Percentiles rank a stretch among this genome's conserved stretches.
Conservation (phyloP, 495 filamentous ascomycete species). For the Acidiella bohemica region DNA sequence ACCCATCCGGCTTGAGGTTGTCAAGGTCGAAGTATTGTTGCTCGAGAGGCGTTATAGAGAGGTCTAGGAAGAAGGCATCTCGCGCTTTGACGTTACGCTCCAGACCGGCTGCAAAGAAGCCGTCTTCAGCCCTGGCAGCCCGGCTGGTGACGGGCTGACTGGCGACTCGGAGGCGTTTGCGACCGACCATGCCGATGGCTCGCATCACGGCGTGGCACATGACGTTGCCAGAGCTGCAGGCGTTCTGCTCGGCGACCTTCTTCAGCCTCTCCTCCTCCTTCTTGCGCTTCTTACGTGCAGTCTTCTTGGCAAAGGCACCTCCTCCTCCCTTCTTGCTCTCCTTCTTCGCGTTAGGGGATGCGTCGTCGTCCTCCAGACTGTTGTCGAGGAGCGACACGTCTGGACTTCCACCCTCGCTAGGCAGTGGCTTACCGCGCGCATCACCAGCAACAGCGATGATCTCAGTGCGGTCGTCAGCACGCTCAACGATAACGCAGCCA, state of each 20-base stretch:
- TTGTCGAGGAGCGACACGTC: conserved; percentile 10
- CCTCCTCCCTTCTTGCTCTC: background rate
- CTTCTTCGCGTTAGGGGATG: no score
- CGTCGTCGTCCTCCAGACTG: background rate
- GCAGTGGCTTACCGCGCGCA: conserved; percentile 37
- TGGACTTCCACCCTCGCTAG: conserved; percentile 33
- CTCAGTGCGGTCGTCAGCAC: conserved; percentile 24
- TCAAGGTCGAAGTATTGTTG: conserved; percentile 26
- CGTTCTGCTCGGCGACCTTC: conserved; percentile 7
- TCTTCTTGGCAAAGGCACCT: conserved; percentile 5
- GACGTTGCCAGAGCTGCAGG: conserved; percentile 43
- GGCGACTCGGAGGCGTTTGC: conserved; percentile 37
- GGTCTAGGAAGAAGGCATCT: conserved; percentile 28
- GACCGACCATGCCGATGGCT: conserved; percentile 75
- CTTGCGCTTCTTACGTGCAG: conserved; percentile 9
- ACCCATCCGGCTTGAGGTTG: conserved; percentile 52
- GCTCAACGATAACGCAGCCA: conserved; percentile 74
- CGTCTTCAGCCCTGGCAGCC: conserved; percentile 11
- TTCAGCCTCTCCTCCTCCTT: conserved; percentile 17
- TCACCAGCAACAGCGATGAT: conserved; percentile 68
- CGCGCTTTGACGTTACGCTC: conserved; percentile 11
- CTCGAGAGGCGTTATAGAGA: conserved; percentile 28
- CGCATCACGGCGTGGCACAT: conserved; percentile 76
- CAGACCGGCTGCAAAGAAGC: conserved; percentile 15
- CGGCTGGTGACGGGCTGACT: conserved; percentile 1